Percentiles rank a stretch among this genome's conserved stretches.
Evolutionary conservation across 129 eudicot genomes (phyloP).

Genomic region (Dittrichia graveolens): DNA sequence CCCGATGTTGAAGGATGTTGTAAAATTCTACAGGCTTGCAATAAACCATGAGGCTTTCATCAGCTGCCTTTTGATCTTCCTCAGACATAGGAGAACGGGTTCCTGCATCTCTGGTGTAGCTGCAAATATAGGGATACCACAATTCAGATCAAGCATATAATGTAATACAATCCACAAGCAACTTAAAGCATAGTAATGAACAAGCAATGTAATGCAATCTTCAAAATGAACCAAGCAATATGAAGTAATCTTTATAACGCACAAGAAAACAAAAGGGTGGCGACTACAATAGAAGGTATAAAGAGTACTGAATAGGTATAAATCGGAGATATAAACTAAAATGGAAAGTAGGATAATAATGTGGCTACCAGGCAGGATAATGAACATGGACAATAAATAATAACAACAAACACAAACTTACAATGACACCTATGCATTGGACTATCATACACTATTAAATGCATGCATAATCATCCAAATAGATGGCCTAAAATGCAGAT

Average conservation of each 20-base stretch:
- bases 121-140: constrained; percentile 54
- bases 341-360: background rate
- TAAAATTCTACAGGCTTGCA: constrained; percentile 94
- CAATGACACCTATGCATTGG: background rate
- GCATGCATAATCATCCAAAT: background rate
- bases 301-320: background rate
- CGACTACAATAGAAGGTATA: constrained; percentile 13
- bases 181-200: background rate
- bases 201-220: constrained; percentile 1
- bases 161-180: background rate
- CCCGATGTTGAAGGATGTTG: constrained; percentile 86
- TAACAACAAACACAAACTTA: background rate
- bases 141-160: constrained; percentile 37
- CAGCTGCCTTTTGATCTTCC: constrained; percentile 86
- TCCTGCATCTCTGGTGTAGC: constrained; percentile 73
- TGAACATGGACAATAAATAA: background rate
- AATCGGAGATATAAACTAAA: background rate
- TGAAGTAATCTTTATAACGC: background rate
- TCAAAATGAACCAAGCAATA: constrained; percentile 11
- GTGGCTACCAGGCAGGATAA: background rate
- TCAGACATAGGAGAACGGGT: constrained; percentile 64
- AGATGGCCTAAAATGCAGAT: constrained; percentile 14
- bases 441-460: background rate
- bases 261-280: background rate
- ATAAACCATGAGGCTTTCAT: constrained; percentile 74